phyloP scores from a whole-genome alignment of 257 asterid genomes.

The Nicotiana paniculata region DNA sequence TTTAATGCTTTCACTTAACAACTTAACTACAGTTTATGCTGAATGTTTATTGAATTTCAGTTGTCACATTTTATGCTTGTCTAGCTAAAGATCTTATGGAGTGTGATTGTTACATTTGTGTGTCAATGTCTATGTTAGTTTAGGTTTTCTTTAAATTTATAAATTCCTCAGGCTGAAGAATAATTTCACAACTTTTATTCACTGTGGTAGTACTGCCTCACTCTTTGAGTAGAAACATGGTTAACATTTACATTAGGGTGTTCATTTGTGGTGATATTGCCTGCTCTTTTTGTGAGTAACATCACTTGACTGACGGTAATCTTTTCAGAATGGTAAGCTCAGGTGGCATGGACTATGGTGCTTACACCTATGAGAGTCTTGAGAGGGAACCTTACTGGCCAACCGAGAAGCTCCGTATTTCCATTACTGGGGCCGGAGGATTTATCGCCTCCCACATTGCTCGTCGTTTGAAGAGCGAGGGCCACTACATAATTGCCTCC shows the following conservation, averaged over 20 bases:
- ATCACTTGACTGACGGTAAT: not conserved
- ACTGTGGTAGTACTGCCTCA: not conserved
- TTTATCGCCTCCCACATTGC: constrained; percentile 91
- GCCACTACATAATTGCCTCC: constrained; percentile 83
- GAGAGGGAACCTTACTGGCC: constrained; percentile 93
- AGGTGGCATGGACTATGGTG: constrained; percentile 47
- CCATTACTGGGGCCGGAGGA: constrained; percentile 92
- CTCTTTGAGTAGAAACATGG: not conserved
- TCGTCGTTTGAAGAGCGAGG: constrained; percentile 80
- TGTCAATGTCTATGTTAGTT: not conserved
- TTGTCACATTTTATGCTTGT: not conserved
- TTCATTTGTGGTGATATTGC: not conserved
- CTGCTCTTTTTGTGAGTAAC: not conserved
- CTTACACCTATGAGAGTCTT: constrained; percentile 65
- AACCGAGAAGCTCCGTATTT: constrained; percentile 61
- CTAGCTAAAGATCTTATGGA: not conserved
- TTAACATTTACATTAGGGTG: not conserved
- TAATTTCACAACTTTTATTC: not conserved
- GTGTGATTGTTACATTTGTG: not conserved
- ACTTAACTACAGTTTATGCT: no score
- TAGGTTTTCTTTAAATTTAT: not conserved
- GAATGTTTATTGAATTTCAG: no score
- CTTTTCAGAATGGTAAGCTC: constrained; percentile 63
- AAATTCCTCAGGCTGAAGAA: not conserved
- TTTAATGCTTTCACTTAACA: not conserved